Conservation (phyloP, 164 flowering plant species). For the Vitis labrusca region DNA sequence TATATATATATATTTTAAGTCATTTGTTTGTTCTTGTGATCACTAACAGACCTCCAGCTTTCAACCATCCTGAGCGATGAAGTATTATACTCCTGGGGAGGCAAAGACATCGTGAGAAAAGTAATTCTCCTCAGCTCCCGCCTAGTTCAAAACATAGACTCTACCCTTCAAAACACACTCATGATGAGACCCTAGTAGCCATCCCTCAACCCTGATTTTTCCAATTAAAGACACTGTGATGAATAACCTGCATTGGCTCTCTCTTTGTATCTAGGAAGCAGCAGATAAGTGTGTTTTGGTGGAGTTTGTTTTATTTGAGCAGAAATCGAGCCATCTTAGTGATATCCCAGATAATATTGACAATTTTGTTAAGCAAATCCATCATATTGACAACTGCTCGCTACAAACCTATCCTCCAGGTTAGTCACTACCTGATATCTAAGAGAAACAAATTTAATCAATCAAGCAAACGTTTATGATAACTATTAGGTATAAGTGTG, state of each 20-base stretch:
- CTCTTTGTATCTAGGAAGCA: constrained; percentile 57
- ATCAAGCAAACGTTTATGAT: not conserved
- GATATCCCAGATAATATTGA: constrained; percentile 39
- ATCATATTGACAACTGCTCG: constrained; percentile 75
- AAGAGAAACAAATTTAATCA: not conserved
- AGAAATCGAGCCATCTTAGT: constrained; percentile 38
- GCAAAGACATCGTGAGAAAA: constrained; percentile 52
- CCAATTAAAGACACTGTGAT: too few species aligned
- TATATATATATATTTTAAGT: not conserved
- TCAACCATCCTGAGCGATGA: constrained; percentile 48
- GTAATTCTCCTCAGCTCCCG: constrained; percentile 53
- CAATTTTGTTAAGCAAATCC: constrained; percentile 47
- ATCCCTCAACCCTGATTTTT: too few species aligned
- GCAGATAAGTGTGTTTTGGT: constrained; percentile 69
- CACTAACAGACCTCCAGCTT: constrained; percentile 45
- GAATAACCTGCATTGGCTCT: not conserved
- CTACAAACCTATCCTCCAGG: constrained; percentile 59
- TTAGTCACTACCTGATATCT: constrained; percentile 13
- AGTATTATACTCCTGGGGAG: constrained; percentile 65
- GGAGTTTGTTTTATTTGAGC: constrained; percentile 70
- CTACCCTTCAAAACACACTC: constrained; percentile 37
- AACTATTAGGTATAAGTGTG: too few species aligned
- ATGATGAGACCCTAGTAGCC: constrained; percentile 36
- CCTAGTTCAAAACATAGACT: constrained; percentile 36
- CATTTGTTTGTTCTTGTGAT: not conserved